These are phyloP conservation scores for Phytophthora vignae DNA, from an alignment of 352 stramenopile species.

Conservation along the genomic window DNA sequence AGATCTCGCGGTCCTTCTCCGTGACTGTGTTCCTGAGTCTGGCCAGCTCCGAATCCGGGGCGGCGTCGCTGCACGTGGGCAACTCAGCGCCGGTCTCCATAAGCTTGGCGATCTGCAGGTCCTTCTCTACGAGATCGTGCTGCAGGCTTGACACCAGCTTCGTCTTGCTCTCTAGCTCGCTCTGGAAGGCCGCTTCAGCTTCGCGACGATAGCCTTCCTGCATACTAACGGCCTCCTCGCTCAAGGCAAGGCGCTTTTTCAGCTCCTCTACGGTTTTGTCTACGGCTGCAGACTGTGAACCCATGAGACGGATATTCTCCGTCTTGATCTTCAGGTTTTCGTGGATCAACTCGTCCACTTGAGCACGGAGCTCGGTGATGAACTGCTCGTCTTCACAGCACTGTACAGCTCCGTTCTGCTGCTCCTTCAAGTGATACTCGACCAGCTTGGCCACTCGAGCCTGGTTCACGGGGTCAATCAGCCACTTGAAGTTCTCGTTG, in stretches of 20 bases:
- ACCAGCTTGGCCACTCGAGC: slow-evolving; percentile 60
- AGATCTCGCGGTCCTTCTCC: slow-evolving; percentile 88
- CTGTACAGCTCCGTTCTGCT: slow-evolving; percentile 27
- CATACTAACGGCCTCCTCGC: slow-evolving; percentile 44
- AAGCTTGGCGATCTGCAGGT: slow-evolving; percentile 54
- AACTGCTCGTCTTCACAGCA: slow-evolving; percentile 44
- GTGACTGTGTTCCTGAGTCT: slow-evolving; percentile 56
- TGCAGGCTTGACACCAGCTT: slow-evolving; percentile 43
- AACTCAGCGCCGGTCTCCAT: slow-evolving; percentile 46
- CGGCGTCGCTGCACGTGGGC: slow-evolving; percentile 36
- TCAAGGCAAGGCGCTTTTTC: slow-evolving; percentile 44
- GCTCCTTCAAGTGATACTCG: slow-evolving; percentile 51
- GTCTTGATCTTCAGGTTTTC: slow-evolving; percentile 72
- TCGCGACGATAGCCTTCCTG: slow-evolving; percentile 63
- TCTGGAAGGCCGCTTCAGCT: slow-evolving; percentile 57
- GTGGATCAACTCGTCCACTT: slow-evolving; percentile 65
- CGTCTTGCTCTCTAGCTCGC: slow-evolving; percentile 44
- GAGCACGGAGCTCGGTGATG: slow-evolving; percentile 53
- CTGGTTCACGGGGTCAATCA: slow-evolving; percentile 58
- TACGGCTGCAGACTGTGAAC: slow-evolving; percentile 20
- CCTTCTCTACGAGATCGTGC: slow-evolving; percentile 50
- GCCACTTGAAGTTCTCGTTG: slow-evolving; percentile 65
- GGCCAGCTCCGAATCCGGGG: slow-evolving; percentile 50
- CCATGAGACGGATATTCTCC: slow-evolving; percentile 59
- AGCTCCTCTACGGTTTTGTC: slow-evolving; percentile 46